Evolutionary conservation across 345 rosid species (phyloP).

Genomic region (Ceriops decandra): DNA sequence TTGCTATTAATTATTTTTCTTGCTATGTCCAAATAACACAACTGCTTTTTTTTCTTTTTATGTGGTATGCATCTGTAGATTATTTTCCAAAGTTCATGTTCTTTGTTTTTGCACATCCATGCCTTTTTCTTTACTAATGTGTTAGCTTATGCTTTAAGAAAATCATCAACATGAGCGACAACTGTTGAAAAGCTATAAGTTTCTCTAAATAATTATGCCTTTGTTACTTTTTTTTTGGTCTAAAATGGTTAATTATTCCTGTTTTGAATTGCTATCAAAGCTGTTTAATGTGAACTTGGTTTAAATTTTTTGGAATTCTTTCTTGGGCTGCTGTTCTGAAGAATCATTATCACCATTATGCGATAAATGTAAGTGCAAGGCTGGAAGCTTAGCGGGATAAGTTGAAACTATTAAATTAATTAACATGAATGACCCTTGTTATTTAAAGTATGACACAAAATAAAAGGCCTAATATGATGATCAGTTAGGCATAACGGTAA

Average conservation of each 20-base stretch:
- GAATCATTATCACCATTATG: slow-evolving; percentile 80
- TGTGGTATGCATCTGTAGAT: too few relatives aligned
- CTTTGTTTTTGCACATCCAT: slow-evolving; percentile 25
- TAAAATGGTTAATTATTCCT: background rate
- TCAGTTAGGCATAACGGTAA: too few relatives aligned
- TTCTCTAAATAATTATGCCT: slow-evolving; percentile 4
- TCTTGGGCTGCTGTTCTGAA: slow-evolving; percentile 81
- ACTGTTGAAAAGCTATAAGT: slow-evolving; percentile 56
- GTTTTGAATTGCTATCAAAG: background rate
- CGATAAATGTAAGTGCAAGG: slow-evolving; percentile 76
- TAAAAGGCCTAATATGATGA: too few relatives aligned
- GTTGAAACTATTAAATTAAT: too few relatives aligned
- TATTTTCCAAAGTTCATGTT: background rate
- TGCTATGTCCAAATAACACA: too few relatives aligned
- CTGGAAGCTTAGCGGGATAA: slow-evolving; percentile 91
- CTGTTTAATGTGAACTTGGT: background rate
- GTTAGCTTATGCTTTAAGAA: slow-evolving; percentile 78
- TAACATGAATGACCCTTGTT: too few relatives aligned
- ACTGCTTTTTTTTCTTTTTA: too few relatives aligned
- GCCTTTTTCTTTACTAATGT: slow-evolving; percentile 70
- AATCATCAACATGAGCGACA: slow-evolving; percentile 80
- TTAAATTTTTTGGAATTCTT: slow-evolving; percentile 5
- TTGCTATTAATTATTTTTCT: too few relatives aligned
- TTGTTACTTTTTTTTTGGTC: background rate
- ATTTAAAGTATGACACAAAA: too few relatives aligned